phyloP scores from a whole-genome alignment of 306 rosid genomes.

The Lithocarpus polystachyus region DNA sequence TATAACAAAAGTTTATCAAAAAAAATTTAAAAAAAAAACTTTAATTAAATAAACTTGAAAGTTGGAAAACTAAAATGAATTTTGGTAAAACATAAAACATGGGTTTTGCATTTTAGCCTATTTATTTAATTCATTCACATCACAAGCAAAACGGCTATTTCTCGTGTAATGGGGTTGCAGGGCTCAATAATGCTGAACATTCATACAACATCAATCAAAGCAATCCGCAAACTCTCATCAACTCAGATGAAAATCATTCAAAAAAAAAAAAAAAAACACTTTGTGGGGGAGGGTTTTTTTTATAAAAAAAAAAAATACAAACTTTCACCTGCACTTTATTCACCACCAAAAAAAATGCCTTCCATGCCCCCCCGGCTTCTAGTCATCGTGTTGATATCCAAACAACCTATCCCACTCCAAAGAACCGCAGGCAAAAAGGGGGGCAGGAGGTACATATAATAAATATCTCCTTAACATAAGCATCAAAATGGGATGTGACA shows the following conservation, averaged over 20 bases:
- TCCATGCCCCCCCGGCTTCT: constrained; percentile 51
- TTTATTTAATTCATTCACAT: neutral
- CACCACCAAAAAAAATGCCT: constrained; percentile 68
- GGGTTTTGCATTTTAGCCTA: too few species aligned
- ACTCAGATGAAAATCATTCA: constrained; percentile 17
- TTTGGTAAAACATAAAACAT: too few species aligned
- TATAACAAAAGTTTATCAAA: too few species aligned
- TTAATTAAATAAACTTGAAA: too few species aligned
- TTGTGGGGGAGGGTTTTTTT: neutral
- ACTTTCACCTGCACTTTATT: constrained; percentile 81
- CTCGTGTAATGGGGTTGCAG: neutral
- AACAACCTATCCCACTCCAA: constrained; percentile 45
- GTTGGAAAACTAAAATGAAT: neutral
- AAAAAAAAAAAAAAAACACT: neutral
- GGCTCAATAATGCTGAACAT: neutral
- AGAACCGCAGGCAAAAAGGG: constrained; percentile 62
- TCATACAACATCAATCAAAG: neutral
- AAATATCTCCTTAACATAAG: constrained; percentile 44
- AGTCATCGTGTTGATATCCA: constrained; percentile 47
- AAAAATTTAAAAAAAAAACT: too few species aligned
- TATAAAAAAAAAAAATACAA: constrained; percentile 20
- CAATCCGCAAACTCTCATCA: neutral
- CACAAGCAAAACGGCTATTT: neutral
- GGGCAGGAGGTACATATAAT: constrained; percentile 55
- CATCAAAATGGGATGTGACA: constrained; percentile 16